Evolutionary conservation across 768 basidiomycete genomes (phyloP).

Genomic region (Aureoboletus auriporus): DNA sequence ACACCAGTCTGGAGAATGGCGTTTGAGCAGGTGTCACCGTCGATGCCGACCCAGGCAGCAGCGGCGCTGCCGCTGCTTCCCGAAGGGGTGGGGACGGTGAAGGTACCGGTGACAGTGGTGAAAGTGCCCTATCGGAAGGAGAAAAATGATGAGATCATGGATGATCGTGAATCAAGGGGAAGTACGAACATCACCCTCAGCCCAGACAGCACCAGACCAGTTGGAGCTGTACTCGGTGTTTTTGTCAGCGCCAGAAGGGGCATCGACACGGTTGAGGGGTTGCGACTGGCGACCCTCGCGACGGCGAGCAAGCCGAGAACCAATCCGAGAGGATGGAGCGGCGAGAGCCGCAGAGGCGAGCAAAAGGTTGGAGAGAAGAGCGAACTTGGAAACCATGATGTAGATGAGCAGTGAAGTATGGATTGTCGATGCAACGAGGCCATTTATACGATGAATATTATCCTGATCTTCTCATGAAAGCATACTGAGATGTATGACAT

Average conservation of each 20-base stretch:
- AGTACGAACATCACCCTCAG: background rate
- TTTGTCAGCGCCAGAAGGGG: too few species aligned
- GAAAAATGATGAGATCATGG: too few species aligned
- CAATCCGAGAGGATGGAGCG: background rate
- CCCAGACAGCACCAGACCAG: slow-evolving; percentile 4
- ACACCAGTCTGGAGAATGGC: slow-evolving; percentile 5
- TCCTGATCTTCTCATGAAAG: too few species aligned
- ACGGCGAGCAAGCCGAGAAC: background rate
- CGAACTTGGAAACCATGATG: too few species aligned
- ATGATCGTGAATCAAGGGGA: too few species aligned
- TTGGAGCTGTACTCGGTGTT: background rate
- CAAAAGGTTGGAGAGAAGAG: background rate
- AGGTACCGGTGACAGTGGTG: background rate
- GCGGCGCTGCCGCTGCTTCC: background rate
- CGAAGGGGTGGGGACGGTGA: background rate
- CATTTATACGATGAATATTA: too few species aligned
- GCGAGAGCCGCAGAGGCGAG: background rate
- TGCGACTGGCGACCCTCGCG: background rate
- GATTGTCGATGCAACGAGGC: too few species aligned
- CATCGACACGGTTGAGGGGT: background rate
- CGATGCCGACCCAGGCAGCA: slow-evolving; percentile 8
- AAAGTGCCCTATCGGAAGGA: slow-evolving; percentile 1
- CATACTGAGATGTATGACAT: too few species aligned
- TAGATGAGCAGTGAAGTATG: too few species aligned
- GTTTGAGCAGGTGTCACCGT: background rate